phyloP scores from a whole-genome alignment of 768 basidiomycete genomes.

The Amanita polypyramis region DNA sequence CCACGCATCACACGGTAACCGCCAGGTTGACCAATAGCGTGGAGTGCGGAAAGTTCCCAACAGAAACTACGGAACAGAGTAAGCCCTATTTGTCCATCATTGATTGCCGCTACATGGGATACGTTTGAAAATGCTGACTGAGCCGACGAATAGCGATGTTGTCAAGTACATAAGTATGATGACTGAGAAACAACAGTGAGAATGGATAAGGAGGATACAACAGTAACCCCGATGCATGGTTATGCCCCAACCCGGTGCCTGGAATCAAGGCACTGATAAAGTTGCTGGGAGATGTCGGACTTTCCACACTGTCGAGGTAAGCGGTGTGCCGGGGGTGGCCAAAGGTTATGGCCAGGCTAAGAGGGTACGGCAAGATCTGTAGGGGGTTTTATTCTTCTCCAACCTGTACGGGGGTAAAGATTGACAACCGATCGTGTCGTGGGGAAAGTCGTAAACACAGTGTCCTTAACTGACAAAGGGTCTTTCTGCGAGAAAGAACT shows the following conservation, averaged over 20 bases:
- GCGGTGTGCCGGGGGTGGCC: no score
- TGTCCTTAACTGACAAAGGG: background rate
- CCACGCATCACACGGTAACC: no score
- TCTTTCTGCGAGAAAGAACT: background rate
- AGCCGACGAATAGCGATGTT: background rate
- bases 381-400: no score
- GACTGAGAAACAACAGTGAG: background rate
- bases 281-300: background rate
- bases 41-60: no score
- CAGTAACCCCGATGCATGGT: background rate
- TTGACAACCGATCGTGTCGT: background rate
- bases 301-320: no score
- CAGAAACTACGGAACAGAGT: no score
- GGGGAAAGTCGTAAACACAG: background rate
- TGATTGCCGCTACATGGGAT: background rate
- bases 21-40: no score
- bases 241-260: conserved; percentile 1
- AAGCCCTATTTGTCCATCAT: background rate
- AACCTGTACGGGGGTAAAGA: no score
- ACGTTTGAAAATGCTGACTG: background rate
- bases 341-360: background rate
- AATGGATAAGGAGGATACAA: background rate
- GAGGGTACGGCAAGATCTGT: background rate
- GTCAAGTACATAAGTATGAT: background rate
- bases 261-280: conserved; percentile 3